Conservation (phyloP, 148 eudicot genomes). For the Fagopyrum esculentum region DNA sequence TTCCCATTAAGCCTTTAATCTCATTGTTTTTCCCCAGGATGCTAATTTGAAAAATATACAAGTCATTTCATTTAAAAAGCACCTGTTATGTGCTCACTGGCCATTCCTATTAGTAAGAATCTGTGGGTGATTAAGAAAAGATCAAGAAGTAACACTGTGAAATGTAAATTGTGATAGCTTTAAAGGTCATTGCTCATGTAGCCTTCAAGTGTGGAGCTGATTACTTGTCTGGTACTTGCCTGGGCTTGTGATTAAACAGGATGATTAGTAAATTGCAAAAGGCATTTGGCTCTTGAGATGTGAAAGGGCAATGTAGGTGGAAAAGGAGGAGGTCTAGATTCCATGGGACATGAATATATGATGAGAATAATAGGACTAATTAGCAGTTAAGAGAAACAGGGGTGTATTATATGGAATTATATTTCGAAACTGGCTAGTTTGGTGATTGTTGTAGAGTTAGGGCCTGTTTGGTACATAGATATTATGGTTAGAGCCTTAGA, state of each 20-base stretch:
- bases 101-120: neutral
- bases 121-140: neutral
- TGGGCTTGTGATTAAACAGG: neutral
- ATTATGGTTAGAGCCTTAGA: no score
- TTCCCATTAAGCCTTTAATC: neutral
- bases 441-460: no score
- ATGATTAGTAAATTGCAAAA: neutral
- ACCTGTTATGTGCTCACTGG: neutral
- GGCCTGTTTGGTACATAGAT: no score
- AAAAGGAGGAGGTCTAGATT: constrained; percentile 2
- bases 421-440: no score
- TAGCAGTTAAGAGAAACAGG: neutral
- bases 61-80: neutral
- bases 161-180: neutral
- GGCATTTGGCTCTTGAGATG: neutral
- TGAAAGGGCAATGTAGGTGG: neutral
- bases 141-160: neutral
- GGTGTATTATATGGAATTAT: no score
- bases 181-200: neutral
- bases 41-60: neutral
- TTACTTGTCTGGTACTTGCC: neutral
- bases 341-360: neutral
- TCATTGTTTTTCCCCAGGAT: neutral
- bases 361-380: neutral
- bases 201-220: neutral